Conservation (phyloP, 192 early-diverging fungal species). For the Backusella psychrophila region DNA sequence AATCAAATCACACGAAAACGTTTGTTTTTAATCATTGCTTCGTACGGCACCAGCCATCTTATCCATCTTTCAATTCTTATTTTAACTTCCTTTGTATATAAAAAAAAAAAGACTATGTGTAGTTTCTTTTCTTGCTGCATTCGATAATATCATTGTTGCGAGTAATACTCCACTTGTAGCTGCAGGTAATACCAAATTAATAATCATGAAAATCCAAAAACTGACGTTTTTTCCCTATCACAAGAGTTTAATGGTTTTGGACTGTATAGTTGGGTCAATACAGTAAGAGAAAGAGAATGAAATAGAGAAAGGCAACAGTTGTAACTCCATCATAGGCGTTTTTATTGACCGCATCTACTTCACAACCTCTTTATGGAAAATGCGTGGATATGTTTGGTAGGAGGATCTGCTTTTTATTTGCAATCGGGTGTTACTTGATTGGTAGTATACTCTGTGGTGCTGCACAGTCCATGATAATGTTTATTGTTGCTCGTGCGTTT, state of each 20-base stretch:
- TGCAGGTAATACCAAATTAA: conserved; percentile 16
- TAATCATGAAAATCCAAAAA: background rate
- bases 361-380: conserved; percentile 49
- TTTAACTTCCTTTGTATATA: no score
- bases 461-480: conserved; percentile 49
- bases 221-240: background rate
- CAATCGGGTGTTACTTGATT: conserved; percentile 72
- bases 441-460: conserved; percentile 75
- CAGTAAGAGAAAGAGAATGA: conserved; percentile 3
- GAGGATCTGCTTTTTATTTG: conserved; percentile 58
- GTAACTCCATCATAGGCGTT: conserved; percentile 29
- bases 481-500: conserved; percentile 53
- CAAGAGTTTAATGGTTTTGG: conserved; percentile 31
- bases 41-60: background rate
- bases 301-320: background rate
- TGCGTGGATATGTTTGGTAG: conserved; percentile 49
- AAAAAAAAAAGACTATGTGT: conserved; percentile 16
- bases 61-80: background rate
- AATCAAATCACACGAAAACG: background rate
- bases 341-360: conserved; percentile 41
- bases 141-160: conserved; percentile 33
- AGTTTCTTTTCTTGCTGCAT: conserved; percentile 29
- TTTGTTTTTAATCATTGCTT: conserved; percentile 5
- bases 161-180: conserved; percentile 28
- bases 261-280: conserved; percentile 32